Evolutionary conservation across 139 green algal species (phyloP), one percentile per base, ranked within the genome.

Genomic region (Desmodesmus armatus): DNA sequence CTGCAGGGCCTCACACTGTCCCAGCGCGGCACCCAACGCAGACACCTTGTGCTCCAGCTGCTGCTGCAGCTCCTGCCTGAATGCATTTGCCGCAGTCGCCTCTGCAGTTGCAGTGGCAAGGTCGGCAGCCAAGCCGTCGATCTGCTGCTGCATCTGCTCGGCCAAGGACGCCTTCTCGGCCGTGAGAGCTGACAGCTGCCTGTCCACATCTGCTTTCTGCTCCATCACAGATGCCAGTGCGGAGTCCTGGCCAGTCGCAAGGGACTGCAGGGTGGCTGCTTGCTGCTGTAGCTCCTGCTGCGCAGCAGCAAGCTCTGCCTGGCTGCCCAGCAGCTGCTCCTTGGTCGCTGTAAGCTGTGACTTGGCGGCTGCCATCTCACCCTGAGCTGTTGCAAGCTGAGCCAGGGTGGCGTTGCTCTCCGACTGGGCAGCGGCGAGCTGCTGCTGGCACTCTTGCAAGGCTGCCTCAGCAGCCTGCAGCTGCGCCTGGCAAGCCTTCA

Each of bases 11-110:
- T 35, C n/a, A n/a, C n/a, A n/a, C n/a, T n/a, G n/a, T n/a, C n/a
- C n/a, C n/a, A n/a, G n/a, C n/a, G n/a, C n/a, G n/a, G 43, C 27
- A 13, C 44, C 33, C 29, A 35, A 33, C 23, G n/a, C 7, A 17
- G 15, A 29, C 5, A 43, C 15, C 15, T 17, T 11, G 33, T 74
- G 35, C 66, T 74, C 33, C 66, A 49, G 35, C 35, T 49, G 35
- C 66, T 74, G 66, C 35, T 74, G 66, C 66, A 49, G 66, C 2
- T n/a, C n/a, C n/a, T n/a, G n/a, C n/a, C n/a, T n/a, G n/a, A 44
- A 21, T 49, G 66, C 66, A 29, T 33, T 35, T 44, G 2, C 33
- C 66, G 43, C 35, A 74, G 66, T 35, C 66, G 29, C 33, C 66
- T 21, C 11, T 44, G 15, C 44, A 33, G 29, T 21, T n/a, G n/a